Evolutionary conservation across 1,284 basidiomycete species (phyloP).

Genomic region (Amylostereum areolatum): DNA sequence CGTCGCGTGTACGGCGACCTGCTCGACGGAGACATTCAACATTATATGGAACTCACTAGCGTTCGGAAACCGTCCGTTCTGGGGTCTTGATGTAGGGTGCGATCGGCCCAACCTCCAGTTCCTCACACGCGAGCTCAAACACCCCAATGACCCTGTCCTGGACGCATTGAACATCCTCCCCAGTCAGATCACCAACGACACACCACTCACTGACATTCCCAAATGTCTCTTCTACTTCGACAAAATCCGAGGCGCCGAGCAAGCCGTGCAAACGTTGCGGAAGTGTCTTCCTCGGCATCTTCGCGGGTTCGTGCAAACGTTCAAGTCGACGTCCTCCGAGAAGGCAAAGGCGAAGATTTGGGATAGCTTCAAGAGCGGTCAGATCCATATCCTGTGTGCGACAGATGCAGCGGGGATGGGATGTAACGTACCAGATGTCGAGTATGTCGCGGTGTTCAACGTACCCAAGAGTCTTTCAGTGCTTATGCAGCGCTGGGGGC

Average conservation of each 20-base stretch:
- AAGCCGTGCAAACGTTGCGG: no score
- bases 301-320: no score
- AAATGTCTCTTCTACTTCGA: no score
- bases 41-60: conserved; percentile 20
- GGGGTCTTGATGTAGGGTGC: conserved; percentile 24
- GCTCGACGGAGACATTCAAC: conserved; percentile 20
- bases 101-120: conserved; percentile 19
- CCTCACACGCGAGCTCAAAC: conserved; percentile 9
- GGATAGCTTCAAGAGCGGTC: conserved; percentile 10
- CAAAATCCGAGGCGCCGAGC: no score
- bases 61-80: conserved; percentile 23
- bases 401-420: conserved; percentile 20
- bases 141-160: conserved; percentile 15
- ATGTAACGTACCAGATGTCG: conserved; percentile 15
- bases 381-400: conserved; percentile 13
- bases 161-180: conserved; percentile 18
- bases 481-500: conserved; percentile 17
- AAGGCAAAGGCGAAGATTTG: conserved; percentile 13
- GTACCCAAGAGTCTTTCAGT: conserved; percentile 10
- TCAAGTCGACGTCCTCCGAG: no score
- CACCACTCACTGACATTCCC: no score
- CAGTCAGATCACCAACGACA: no score
- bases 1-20: conserved; percentile 24
- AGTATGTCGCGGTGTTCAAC: conserved; percentile 12
- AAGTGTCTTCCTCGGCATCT: no score